Evolutionary conservation across 108 stramenopile genomes (phyloP).

Genomic region (Licmophora abbreviata): DNA sequence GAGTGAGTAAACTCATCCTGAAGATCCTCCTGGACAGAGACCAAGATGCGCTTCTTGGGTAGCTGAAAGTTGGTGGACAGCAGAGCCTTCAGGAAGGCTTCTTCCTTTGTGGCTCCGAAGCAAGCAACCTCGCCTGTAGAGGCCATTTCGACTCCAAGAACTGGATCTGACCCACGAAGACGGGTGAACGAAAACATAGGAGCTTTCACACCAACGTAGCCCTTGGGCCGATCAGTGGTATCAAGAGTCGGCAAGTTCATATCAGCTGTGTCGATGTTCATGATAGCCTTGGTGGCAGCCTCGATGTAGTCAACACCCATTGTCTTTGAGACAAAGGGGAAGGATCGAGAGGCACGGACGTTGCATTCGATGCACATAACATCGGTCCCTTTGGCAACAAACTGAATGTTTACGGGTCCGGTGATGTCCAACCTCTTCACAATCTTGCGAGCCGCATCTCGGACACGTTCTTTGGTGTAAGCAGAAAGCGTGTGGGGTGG

Average conservation of each 20-base stretch:
- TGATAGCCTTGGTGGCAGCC: slow-evolving; percentile 90
- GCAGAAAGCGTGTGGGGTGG: slow-evolving; percentile 84
- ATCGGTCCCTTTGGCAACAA: slow-evolving; percentile 95
- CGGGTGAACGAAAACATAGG: slow-evolving; percentile 99
- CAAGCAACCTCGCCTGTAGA: slow-evolving; percentile 99
- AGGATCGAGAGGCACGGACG: slow-evolving; percentile 93
- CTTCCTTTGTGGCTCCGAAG: slow-evolving; percentile 94
- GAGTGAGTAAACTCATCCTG: slow-evolving; percentile 81
- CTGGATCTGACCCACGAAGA: slow-evolving; percentile 96
- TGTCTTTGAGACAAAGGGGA: slow-evolving; percentile 99
- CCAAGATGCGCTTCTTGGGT: slow-evolving; percentile 87
- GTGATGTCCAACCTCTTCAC: slow-evolving; percentile 93
- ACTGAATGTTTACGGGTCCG: slow-evolving; percentile 98
- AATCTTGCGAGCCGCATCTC: slow-evolving; percentile 86
- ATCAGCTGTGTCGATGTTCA: slow-evolving; percentile 69
- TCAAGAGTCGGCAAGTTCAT: slow-evolving; percentile 88
- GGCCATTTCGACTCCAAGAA: slow-evolving; percentile 98
- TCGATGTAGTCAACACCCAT: slow-evolving; percentile 97
- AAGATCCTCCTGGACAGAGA: slow-evolving; percentile 79
- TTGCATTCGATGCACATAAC: slow-evolving; percentile 99
- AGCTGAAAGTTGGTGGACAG: slow-evolving; percentile 92
- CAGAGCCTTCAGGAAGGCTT: slow-evolving; percentile 95
- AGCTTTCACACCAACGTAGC: slow-evolving; percentile 96
- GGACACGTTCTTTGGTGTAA: slow-evolving; percentile 71
- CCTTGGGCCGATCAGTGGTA: slow-evolving; percentile 76